These are phyloP conservation scores for Psidium friedrichsthalianum DNA, from an alignment of 345 rosid genomes.

Conservation along the genomic window DNA sequence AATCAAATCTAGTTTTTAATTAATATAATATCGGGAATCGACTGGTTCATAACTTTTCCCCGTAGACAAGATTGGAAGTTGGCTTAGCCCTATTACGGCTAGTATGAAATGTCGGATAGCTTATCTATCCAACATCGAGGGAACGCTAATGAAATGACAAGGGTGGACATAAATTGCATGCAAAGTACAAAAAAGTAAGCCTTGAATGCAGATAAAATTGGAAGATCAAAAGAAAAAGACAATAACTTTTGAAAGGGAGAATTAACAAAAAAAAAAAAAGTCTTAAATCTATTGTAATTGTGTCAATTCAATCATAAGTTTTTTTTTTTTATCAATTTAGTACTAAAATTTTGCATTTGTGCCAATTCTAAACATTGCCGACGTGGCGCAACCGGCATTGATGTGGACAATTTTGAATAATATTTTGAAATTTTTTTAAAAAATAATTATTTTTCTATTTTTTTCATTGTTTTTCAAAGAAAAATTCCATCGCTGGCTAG, in stretches of 20 bases:
- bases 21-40: neutral
- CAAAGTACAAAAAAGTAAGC: neutral
- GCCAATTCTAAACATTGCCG: too few relatives aligned
- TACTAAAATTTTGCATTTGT: too few relatives aligned
- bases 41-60: neutral
- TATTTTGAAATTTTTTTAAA: too few relatives aligned
- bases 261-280: too few relatives aligned
- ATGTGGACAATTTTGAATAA: too few relatives aligned
- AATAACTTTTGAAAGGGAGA: neutral
- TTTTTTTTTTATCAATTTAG: too few relatives aligned
- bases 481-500: too few relatives aligned
- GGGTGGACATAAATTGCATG: neutral
- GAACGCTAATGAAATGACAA: neutral
- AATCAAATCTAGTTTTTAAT: neutral
- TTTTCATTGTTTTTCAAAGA: too few relatives aligned
- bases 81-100: neutral
- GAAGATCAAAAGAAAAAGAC: neutral
- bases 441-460: too few relatives aligned
- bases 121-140: neutral
- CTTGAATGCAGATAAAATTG: neutral
- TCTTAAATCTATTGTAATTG: too few relatives aligned
- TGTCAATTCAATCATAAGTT: too few relatives aligned
- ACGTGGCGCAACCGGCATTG: too few relatives aligned
- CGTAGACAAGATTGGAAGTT: neutral
- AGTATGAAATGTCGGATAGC: neutral